Evolutionary conservation across 2,329 filamentous ascomycete genomes (phyloP), one percentile per base, ranked within the genome.

Genomic region (Aspergillus tanneri): DNA sequence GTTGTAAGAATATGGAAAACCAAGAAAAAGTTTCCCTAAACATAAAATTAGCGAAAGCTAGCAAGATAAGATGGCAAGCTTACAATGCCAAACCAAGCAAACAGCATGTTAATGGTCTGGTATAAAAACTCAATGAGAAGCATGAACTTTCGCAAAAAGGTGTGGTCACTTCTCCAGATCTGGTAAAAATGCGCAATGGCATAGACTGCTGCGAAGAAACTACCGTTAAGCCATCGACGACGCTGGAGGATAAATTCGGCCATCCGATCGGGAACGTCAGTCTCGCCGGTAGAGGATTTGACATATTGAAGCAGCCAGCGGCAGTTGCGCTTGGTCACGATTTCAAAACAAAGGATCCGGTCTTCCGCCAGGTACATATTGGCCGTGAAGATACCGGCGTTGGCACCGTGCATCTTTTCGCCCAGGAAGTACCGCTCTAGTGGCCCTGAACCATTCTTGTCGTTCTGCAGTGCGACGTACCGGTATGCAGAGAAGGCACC

Each of bases 401-500:
- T 90, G 46, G 88, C 86, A 58, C 88, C 88, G 65, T 97, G 92
- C 74, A 97, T 89, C 67, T 91, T 96, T 73, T 97, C 93, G 60
- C 93, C 93, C 30, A 90, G 83, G 74, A 97, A 99, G 72, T 99
- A 99, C 72, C 96, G 95, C 68, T 96, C 90, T 40, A 99, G 73
- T 0, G 92, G 93, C 10, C 93, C 93, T 61, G 95, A 83, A 27
- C 90, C 91, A 45, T 89, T 90, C 77, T 96, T 95, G 74, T 97
- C 93, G 71, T 97, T 97, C 66, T 97, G 93, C 37, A 99, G 77
- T 3, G 93, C 93, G 8, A 96, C 81, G 68, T 89, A 99, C 30
- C 93, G 87, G 70, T 99, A 99, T 16, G 93, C 93, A n/a, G 92
- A 97, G 72, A 99, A 96, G 49, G 93, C 93, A 76, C 93, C 93